phyloP scores from a whole-genome alignment of 371 early-diverging fungal species.

The Lichtheimia ramosa region DNA sequence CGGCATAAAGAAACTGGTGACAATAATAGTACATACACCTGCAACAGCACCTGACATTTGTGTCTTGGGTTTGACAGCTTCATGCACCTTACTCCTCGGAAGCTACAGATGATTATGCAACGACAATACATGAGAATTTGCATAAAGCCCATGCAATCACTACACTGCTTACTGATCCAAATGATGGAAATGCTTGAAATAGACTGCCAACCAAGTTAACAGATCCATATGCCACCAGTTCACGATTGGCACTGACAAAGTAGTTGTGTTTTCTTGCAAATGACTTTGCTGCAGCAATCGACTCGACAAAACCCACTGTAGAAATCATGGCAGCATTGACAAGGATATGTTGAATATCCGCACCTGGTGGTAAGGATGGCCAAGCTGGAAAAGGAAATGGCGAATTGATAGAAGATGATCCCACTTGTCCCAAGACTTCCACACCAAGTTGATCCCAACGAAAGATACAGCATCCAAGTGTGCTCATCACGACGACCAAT shows the following conservation, averaged over 20 bases:
- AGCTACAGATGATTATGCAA: slow-evolving; percentile 29
- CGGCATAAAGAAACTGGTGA: slow-evolving; percentile 70
- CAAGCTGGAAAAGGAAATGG: slow-evolving; percentile 56
- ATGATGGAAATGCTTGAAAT: slow-evolving; percentile 81
- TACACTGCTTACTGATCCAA: slow-evolving; percentile 65
- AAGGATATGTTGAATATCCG: slow-evolving; percentile 51
- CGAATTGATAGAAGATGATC: slow-evolving; percentile 27
- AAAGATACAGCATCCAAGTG: slow-evolving; percentile 52
- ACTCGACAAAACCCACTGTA: slow-evolving; percentile 90
- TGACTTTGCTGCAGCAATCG: slow-evolving; percentile 81
- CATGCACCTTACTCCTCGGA: slow-evolving; percentile 81
- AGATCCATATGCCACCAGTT: slow-evolving; percentile 89
- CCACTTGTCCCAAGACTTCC: slow-evolving; percentile 65
- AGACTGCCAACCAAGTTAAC: slow-evolving; percentile 75
- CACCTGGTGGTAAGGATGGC: slow-evolving; percentile 47
- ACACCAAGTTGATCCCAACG: slow-evolving; percentile 65
- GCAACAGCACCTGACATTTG: slow-evolving; percentile 84
- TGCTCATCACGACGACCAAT: slow-evolving; percentile 70
- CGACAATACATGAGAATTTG: too few species aligned
- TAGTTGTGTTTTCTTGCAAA: slow-evolving; percentile 85
- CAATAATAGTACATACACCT: slow-evolving; percentile 63
- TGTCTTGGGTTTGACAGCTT: slow-evolving; percentile 78
- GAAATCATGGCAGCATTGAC: slow-evolving; percentile 70
- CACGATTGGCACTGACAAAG: slow-evolving; percentile 85
- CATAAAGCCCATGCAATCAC: too few species aligned